Evolutionary conservation across 441 rosid genomes (phyloP).

Genomic region (Rhodomyrtus psidioides): DNA sequence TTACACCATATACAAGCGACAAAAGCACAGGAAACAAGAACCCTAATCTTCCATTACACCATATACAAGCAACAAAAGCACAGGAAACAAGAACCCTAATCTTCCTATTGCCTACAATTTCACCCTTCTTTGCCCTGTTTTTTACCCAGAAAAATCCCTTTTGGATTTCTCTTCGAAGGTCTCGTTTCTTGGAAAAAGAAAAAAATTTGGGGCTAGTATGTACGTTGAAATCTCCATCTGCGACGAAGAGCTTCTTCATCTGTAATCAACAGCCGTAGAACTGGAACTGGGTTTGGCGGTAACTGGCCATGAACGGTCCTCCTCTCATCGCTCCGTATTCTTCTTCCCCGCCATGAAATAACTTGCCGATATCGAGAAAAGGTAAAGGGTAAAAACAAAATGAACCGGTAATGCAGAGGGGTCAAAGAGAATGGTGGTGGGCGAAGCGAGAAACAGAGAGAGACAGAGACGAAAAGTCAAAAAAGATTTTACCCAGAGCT

Average conservation of each 20-base stretch:
- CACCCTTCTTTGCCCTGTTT: neutral
- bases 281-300: constrained; percentile 31
- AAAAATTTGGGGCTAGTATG: neutral
- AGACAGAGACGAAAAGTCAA: neutral
- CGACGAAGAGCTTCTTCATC: neutral
- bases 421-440: too few species aligned
- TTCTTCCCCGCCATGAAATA: constrained; percentile 23
- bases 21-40: neutral
- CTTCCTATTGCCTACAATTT: neutral
- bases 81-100: neutral
- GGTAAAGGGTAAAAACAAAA: neutral
- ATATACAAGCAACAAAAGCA: neutral
- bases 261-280: constrained; percentile 15
- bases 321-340: constrained; percentile 16
- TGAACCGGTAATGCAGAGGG: neutral
- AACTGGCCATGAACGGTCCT: constrained; percentile 23
- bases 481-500: constrained; percentile 41
- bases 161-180: neutral
- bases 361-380: constrained; percentile 32
- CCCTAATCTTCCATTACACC: neutral
- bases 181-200: neutral
- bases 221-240: neutral
- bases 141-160: neutral
- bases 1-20: neutral
- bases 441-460: neutral